phyloP scores from a whole-genome alignment of 2,329 filamentous ascomycete species.

The Coniochaeta sp. region DNA sequence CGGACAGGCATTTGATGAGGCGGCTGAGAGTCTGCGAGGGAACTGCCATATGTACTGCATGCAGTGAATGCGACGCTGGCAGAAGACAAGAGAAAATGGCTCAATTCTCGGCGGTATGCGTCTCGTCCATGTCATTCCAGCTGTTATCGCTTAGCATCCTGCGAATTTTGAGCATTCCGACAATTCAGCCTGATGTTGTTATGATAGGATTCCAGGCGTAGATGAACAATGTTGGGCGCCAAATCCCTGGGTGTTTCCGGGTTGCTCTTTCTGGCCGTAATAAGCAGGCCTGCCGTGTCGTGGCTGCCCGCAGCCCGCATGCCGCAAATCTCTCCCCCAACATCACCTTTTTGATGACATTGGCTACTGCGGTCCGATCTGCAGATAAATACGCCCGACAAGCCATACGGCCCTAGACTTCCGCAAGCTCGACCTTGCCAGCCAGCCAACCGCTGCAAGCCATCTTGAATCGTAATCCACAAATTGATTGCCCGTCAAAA shows the following conservation, averaged over 20 bases:
- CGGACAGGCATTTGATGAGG: neutral
- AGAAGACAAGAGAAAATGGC: neutral
- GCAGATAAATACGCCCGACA: neutral
- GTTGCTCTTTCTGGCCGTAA: neutral
- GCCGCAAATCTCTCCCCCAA: neutral
- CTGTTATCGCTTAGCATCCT: neutral
- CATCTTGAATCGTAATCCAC: neutral
- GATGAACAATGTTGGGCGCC: neutral
- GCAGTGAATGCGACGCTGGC: neutral
- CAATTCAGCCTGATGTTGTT: slow-evolving; percentile 1
- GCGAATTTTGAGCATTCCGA: neutral
- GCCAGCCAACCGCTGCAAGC: neutral
- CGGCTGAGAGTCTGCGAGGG: neutral
- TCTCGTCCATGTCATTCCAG: neutral
- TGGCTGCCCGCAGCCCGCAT: neutral
- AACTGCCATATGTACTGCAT: neutral
- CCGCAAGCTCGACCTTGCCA: neutral
- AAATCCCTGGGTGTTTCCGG: neutral
- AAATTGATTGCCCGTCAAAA: neutral
- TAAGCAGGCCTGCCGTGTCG: neutral
- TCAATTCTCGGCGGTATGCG: slow-evolving; percentile 1
- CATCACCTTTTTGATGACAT: neutral
- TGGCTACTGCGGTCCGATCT: neutral
- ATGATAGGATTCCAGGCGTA: neutral
- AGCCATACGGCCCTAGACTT: no score